Evolutionary conservation across 176 grass and related monocot genomes (phyloP), one percentile per base, ranked within the genome.

Genomic region (Triticum dicoccoides): DNA sequence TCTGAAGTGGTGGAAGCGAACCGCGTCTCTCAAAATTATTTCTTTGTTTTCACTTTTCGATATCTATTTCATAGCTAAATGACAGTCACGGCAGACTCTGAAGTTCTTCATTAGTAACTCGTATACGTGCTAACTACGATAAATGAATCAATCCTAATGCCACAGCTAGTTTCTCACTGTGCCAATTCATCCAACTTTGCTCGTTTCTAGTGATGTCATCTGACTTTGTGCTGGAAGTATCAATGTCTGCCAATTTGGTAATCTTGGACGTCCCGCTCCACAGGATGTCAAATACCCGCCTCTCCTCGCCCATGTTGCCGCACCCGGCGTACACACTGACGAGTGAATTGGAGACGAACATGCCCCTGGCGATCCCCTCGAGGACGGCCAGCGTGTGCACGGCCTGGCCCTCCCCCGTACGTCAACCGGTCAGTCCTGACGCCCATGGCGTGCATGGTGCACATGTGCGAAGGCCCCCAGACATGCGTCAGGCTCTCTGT

Each of bases 21-120:
- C 82, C 37, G 79, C 29, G 41, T 86, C 84, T 90, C 88, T 77
- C 65, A 90, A 56, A 4, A 90, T 79, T 77, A 90, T 90, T 23
- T 87, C 87, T 65, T 88, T 92, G 3, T 44, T 90, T 81, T 81
- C 90, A 20, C 79, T 88, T 62, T 75, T n/a, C 2, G 88, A 95
- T 77, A 90, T 78, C 54, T 86, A 79, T 24, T 92, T 92, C 90
- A 90, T 95, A 56, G 64, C 82, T 1, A 77, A 73, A 83, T 92
- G 93, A 73, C 85, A 95, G 34, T 92, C 93, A 34, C 56, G 56
- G 73, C 90, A 92, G 73, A 92, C 85, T 69, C 88, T 90, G 75
- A 95, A 61, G 75, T 95, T 95, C 83, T 92, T 95, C 93, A 95
- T 92, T 61, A 92, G 9, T 42, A 42, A 42, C 87, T 58, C 88